Evolutionary conservation across 495 filamentous ascomycete species (phyloP), one percentile per base, ranked within the genome.

Genomic region (Lasiosphaeria ovina): DNA sequence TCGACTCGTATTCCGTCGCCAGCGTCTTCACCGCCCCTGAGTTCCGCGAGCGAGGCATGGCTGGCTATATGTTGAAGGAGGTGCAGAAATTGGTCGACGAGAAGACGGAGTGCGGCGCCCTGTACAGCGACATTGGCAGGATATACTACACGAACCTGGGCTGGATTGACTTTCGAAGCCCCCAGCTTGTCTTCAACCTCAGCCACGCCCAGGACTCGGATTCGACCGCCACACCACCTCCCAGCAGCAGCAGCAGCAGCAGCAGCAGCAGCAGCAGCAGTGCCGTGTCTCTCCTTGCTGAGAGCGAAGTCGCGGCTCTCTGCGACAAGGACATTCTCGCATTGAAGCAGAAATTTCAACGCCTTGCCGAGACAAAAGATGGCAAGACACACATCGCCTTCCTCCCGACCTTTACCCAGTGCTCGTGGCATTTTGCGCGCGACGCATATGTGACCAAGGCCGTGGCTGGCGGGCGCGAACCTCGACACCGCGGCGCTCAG

Each of bases 101-200:
- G 6, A 45, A 6, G 11, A 45, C 42, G 11, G 66, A 83, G 31
- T 90, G 88, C 70, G 86, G 86, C 10, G 83, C 90, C 10, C 72
- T 97, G 32, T 97, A 86, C 75, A 96, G 91, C 17, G 93, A 96
- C 72, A 95, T 96, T 69, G 92, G 92, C 6, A 92, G 92, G 76
- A 74, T 76, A 24, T 96, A 93, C 73, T 97, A 96, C 73, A 80
- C 88, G 4, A 81, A 81, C 50, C 82, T 85, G 62, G 92, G 92
- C 24, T 97, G 92, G 92, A 69, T 82, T 42, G 79, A 86, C 0
- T 92, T 87, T 66, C 73, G 77, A 3, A 91, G 88, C 44, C 77
- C 81, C 24, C 91, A 94, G 61, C 82, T 92, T 62, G 74, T 80
- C 16, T 78, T 96, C 49, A 76, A 82, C 14, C 76, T 66, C 8